Percentiles rank a stretch among this genome's conserved stretches.
These are phyloP conservation scores for Stentor coeruleus DNA, from an alignment of 73 alveolate species.

Conservation along the genomic window DNA sequence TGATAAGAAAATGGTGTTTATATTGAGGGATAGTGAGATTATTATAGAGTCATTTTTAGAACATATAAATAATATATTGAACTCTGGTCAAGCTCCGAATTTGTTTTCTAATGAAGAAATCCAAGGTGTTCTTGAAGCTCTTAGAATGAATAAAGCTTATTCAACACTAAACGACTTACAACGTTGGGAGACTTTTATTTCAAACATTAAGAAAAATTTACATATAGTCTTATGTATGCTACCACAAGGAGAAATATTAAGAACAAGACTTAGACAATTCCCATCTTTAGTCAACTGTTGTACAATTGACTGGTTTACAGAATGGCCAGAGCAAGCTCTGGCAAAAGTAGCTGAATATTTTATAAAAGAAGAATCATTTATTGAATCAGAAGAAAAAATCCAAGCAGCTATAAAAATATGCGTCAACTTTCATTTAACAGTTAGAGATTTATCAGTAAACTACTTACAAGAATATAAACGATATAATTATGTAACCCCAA, in stretches of 20 bases:
- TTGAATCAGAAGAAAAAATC: not conserved
- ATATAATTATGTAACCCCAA: constrained; percentile 49
- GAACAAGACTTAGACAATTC: constrained; percentile 66
- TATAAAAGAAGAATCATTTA: constrained; percentile 30
- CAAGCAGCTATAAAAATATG: constrained; percentile 64
- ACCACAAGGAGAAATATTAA: constrained; percentile 65
- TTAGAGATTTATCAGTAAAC: constrained; percentile 30
- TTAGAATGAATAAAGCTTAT: constrained; percentile 70
- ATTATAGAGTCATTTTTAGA: constrained; percentile 84
- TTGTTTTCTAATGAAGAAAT: constrained; percentile 80
- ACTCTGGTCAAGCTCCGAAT: constrained; percentile 89
- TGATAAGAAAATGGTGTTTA: constrained; percentile 59
- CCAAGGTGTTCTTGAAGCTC: constrained; percentile 74
- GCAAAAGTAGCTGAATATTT: constrained; percentile 52
- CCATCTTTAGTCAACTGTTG: constrained; percentile 87
- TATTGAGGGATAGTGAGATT: constrained; percentile 82
- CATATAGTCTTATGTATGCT: constrained; percentile 64
- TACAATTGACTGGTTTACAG: constrained; percentile 85
- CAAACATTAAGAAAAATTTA: not conserved
- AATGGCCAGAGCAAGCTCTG: constrained; percentile 65
- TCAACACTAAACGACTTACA: constrained; percentile 47
- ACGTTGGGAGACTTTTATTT: not conserved
- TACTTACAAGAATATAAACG: constrained; percentile 40
- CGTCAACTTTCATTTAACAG: constrained; percentile 77
- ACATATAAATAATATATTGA: constrained; percentile 83